Percentiles rank a stretch among this genome's conserved stretches.
Evolutionary conservation across 1,139 yeast species (phyloP).

Genomic region (Meyerozyma elateridarum): DNA sequence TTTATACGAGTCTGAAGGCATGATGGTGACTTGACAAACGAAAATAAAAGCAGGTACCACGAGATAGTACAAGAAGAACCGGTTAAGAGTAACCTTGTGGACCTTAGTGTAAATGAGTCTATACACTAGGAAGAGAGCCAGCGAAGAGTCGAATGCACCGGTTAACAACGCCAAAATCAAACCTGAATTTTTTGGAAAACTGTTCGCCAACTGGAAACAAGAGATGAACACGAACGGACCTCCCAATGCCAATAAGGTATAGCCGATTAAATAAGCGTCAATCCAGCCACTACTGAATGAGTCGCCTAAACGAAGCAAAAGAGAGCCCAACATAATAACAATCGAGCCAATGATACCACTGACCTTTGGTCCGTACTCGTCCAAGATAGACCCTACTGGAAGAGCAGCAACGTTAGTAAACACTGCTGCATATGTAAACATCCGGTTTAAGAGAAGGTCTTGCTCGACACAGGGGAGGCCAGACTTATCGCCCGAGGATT

Average conservation of each 20-base stretch:
- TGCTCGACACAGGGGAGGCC: constrained; percentile 35
- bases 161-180: constrained; percentile 40
- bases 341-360: constrained; percentile 41
- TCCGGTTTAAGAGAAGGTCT: constrained; percentile 42
- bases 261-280: constrained; percentile 41
- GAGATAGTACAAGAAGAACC: constrained; percentile 63
- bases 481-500: constrained; percentile 13
- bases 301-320: constrained; percentile 33
- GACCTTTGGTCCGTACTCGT: constrained; percentile 37
- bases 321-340: constrained; percentile 33
- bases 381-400: constrained; percentile 37
- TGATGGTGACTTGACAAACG: constrained; percentile 64
- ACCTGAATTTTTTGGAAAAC: constrained; percentile 40
- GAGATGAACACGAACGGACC: constrained; percentile 45
- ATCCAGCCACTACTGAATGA: constrained; percentile 15
- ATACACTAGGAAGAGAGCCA: constrained; percentile 41
- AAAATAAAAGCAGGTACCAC: constrained; percentile 72
- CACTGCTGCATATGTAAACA: constrained; percentile 44
- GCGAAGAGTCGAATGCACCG: constrained; percentile 45
- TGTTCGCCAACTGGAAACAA: constrained; percentile 41
- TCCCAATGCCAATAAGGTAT: constrained; percentile 39
- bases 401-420: constrained; percentile 42
- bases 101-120: constrained; percentile 37
- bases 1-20: constrained; percentile 77
- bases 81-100: constrained; percentile 30